phyloP scores from a whole-genome alignment of 2,329 filamentous ascomycete species.

The Colletotrichum sp. region DNA sequence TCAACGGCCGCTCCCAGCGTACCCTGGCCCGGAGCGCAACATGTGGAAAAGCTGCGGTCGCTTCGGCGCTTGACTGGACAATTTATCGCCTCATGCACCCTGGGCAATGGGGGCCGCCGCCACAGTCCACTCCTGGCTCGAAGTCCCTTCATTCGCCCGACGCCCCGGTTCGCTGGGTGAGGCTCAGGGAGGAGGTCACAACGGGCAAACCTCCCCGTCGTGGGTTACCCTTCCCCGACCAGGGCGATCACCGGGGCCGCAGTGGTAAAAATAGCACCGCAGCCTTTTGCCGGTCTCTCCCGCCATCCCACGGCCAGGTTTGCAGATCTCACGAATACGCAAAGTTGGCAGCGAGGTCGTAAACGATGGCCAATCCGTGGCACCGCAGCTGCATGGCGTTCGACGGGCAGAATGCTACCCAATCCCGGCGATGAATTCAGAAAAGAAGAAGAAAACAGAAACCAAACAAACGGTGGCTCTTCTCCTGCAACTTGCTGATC shows the following conservation, averaged over 20 bases:
- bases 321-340: background rate
- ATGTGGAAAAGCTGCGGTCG: background rate
- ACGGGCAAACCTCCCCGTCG: constrained; percentile 7
- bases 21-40: background rate
- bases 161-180: constrained; percentile 14
- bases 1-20: background rate
- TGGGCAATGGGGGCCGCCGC: background rate
- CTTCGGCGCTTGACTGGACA: background rate
- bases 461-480: background rate
- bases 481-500: background rate
- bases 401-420: background rate
- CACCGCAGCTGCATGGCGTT: background rate
- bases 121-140: background rate
- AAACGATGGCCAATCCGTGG: background rate
- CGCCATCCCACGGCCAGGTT: background rate
- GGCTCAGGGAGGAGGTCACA: constrained; percentile 37
- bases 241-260: constrained; percentile 13
- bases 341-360: background rate
- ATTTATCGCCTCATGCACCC: background rate
- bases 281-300: background rate
- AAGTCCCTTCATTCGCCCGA: background rate
- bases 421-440: background rate
- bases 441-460: background rate
- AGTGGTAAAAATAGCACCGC: constrained; percentile 17
- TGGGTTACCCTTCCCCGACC: background rate